Base-by-base conservation (phyloP, 176 grass and related monocot genomes). In the Calamus simplicifolius region DNA sequence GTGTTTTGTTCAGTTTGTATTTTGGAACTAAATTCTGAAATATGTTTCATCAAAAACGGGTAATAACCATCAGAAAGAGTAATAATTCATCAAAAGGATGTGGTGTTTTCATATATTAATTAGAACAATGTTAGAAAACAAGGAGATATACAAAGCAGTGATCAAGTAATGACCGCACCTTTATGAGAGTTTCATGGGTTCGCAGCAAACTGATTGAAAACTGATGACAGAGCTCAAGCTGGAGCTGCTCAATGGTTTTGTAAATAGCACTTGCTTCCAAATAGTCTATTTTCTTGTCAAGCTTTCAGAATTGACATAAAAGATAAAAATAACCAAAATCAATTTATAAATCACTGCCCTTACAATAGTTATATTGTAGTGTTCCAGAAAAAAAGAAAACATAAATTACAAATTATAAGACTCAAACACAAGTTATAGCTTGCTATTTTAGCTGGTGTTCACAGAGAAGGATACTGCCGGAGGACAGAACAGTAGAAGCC, bases 171-270 rank as follows among this genome's bases (percentile, higher is more conserved):
- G 56, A 60, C 58, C 69, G 67, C 79, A 91, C 92, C 92, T 90
- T 97, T 26, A 90, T 51, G 23, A 97, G 87, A 72, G 60, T 91
- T 82, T 97, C 92, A 66, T 57, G 66, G 10, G 86, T 85, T 77
- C 74, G 79, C 19, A 97, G 78, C 81, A 88, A 85, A 81, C 61
- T 63, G 19, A 82, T 71, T 15, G 87, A 88, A 55, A 57, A 97
- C 74, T 67, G 18, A 90, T 85, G 83, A 58, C 71, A 91, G 38
- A 85, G 71, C 28, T 88, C 73, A 59, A 16, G 25, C 76, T 88
- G 69, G 54, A 82, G 57, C 53, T 85, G 77, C 61, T 91, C 83
- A 50, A 85, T 79, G 35, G 28, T 73, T 71, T 82, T 85, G 64
- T 88, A 88, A 54, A 85, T 54, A 19, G 64, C 64, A 77, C 67